Conservation (phyloP, 306 rosid species). For the Quercus variabilis region DNA sequence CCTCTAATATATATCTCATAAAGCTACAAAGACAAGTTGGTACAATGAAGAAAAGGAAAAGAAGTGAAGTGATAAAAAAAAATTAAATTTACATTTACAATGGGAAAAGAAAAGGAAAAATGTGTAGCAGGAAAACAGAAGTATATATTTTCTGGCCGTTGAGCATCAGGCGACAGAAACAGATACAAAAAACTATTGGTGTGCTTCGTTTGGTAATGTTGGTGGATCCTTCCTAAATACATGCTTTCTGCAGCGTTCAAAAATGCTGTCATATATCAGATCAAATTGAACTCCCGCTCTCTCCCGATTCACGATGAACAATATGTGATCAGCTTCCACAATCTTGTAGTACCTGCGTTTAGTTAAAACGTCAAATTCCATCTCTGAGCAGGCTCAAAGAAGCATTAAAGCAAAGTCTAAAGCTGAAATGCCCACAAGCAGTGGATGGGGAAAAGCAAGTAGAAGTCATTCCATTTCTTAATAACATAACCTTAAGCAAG, state of each 20-base stretch:
- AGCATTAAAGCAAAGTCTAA: neutral
- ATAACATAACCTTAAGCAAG: neutral
- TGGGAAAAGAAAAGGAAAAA: slow-evolving; percentile 3
- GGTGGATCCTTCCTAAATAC: slow-evolving; percentile 68
- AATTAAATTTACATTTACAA: slow-evolving; percentile 31
- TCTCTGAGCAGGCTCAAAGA: slow-evolving; percentile 1
- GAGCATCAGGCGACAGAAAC: neutral
- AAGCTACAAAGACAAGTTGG: slow-evolving; percentile 24
- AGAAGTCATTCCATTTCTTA: neutral
- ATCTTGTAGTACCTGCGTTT: slow-evolving; percentile 83
- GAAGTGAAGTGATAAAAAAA: neutral
- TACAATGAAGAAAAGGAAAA: neutral
- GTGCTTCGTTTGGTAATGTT: slow-evolving; percentile 64
- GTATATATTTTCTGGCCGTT: slow-evolving; percentile 12
- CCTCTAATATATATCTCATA: slow-evolving; percentile 26
- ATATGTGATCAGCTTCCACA: slow-evolving; percentile 88
- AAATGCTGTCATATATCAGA: slow-evolving; percentile 79
- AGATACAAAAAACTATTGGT: slow-evolving; percentile 37
- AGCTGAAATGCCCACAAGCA: neutral
- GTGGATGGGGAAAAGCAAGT: neutral
- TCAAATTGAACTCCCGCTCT: slow-evolving; percentile 98
- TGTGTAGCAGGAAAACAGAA: slow-evolving; percentile 14
- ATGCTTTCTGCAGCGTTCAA: slow-evolving; percentile 92
- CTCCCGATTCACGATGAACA: slow-evolving; percentile 78
- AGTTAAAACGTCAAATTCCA: neutral